phyloP scores from a whole-genome alignment of 2,329 filamentous ascomycete genomes.

The Coniochaeta sp. region DNA sequence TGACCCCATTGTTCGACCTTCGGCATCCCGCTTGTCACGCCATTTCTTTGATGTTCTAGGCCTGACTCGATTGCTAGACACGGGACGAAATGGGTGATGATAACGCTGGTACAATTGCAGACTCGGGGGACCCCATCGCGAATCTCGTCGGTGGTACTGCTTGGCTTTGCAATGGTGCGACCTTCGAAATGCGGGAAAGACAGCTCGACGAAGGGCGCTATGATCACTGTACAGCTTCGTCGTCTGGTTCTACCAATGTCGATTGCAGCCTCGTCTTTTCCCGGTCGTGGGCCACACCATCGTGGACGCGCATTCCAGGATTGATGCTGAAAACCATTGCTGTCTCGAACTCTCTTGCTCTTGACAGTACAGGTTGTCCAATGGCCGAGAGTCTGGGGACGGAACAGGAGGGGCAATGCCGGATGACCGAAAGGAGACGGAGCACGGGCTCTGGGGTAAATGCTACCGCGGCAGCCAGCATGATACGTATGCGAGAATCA shows the following conservation, averaged over 20 bases:
- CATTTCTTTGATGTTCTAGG: not conserved
- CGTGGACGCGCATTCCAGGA: not conserved
- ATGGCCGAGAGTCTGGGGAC: not conserved
- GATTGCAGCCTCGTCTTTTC: not conserved
- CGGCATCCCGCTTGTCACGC: not conserved
- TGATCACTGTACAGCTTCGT: not conserved
- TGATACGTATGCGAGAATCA: not conserved
- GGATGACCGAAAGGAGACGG: not conserved
- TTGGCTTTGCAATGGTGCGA: not conserved
- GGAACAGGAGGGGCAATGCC: not conserved
- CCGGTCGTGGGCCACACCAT: not conserved
- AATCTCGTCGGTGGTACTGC: not conserved
- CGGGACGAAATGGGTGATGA: not conserved
- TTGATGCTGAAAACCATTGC: not conserved
- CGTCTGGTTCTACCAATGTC: not conserved
- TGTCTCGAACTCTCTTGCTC: not conserved
- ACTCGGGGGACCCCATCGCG: not conserved
- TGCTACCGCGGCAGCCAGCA: not conserved
- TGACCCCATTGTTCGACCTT: not conserved
- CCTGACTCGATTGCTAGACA: not conserved
- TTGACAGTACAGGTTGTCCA: not conserved
- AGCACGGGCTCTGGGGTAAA: slow-evolving; percentile 2
- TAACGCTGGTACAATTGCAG: not conserved
- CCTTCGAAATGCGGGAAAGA: not conserved
- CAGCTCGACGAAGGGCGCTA: not conserved